Evolutionary conservation across 305 asterid genomes (phyloP), one percentile per base, ranked within the genome.

Genomic region (Ajuga reptans): DNA sequence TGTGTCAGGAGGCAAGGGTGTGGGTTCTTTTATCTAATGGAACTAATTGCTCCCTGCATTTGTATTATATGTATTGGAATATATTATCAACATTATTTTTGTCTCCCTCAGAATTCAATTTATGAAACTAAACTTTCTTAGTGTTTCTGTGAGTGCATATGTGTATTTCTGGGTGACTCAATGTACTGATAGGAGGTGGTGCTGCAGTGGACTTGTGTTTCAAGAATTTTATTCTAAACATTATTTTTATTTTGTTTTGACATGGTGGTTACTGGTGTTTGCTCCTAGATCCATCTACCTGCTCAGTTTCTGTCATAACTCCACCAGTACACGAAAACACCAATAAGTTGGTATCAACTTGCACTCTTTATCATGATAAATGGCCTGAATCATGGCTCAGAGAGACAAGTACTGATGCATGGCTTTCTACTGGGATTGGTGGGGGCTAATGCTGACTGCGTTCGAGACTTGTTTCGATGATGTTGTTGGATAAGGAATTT

Each of bases 361-460:
- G 96, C 75, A 88, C 96, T 41, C 96, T 92, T 71, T 92, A 90
- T 82, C 90, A 88, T 50, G 97, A 92, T 78, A 84, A 79, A 80
- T 97, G 98, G 27, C 96, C 91, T 10, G 95, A 84, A 79, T 94
- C 94, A 41, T 92, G 97, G 98, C 92, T 92, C 70, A 85, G 97
- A 72, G 87, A 78, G 80, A 85, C 98, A n/a, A 88, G 97, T 75
- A 90, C 91, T 72, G 98, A 92, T 80, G 98, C 98, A 72, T 92
- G 98, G 98, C 98, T 92, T 72, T 87, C 97, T 77, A 83, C 94
- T 69, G 97, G 98, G 57, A 66, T 80, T n/a, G n/a, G n/a, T n/a
- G n/a, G n/a, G n/a, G n/a, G n/a, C n/a, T n/a, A n/a, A n/a, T n/a
- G n/a, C n/a, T n/a, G n/a, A n/a, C n/a, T n/a, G n/a, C n/a, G n/a